These are phyloP conservation scores for Wickerhamomyces sydowiorum DNA, from an alignment of 805 yeast species.

Conservation along the genomic window DNA sequence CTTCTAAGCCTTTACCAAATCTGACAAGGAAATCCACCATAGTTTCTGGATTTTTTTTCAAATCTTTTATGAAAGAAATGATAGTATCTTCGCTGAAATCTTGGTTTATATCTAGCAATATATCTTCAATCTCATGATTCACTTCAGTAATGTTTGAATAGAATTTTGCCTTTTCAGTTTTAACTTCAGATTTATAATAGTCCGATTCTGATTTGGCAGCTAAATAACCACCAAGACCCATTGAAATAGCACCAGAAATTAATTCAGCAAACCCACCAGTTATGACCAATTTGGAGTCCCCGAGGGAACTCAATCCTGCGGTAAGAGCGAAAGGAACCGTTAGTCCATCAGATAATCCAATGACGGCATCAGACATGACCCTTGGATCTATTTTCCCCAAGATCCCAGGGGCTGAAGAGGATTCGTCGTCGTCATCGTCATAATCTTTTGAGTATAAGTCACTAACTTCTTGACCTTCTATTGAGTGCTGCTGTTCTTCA, in stretches of 20 bases:
- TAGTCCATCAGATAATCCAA: conserved; percentile 91
- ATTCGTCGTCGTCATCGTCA: conserved; percentile 4
- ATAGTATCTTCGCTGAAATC: conserved; percentile 64
- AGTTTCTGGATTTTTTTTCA: conserved; percentile 69
- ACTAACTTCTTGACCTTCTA: background rate
- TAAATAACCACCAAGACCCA: conserved; percentile 96
- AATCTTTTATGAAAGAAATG: conserved; percentile 65
- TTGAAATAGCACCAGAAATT: conserved; percentile 93
- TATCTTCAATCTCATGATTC: conserved; percentile 76
- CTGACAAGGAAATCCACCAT: conserved; percentile 84
- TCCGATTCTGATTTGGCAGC: conserved; percentile 90
- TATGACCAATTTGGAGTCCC: conserved; percentile 83
- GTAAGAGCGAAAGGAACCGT: conserved; percentile 99
- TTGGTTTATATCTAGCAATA: conserved; percentile 61
- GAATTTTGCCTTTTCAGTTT: conserved; percentile 61
- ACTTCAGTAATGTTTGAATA: conserved; percentile 59
- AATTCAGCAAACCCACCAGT: conserved; percentile 98
- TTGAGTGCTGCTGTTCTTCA: conserved; percentile 7
- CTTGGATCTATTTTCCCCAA: conserved; percentile 74
- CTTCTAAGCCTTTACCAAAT: conserved; percentile 89
- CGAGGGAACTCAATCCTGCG: conserved; percentile 89
- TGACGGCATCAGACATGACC: conserved; percentile 87
- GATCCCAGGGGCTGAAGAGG: conserved; percentile 21
- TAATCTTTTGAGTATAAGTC: conserved; percentile 3
- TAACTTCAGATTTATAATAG: conserved; percentile 66